Evolutionary conservation across 345 rosid species (phyloP).

Genomic region (Noccaea caerulescens): DNA sequence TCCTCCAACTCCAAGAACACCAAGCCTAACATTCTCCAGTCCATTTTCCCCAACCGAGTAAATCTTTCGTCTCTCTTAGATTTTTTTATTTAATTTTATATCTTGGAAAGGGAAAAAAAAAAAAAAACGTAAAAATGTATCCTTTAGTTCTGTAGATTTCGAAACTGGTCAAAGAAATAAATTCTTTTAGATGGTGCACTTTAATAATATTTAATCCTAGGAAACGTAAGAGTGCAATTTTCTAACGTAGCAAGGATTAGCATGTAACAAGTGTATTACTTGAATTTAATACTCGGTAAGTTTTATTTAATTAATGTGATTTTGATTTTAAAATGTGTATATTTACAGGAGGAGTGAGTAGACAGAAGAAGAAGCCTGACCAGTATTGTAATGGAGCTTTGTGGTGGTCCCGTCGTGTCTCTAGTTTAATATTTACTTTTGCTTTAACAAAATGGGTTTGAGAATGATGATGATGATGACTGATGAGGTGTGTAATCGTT

Average conservation of each 20-base stretch:
- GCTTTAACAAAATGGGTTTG: neutral
- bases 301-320: neutral
- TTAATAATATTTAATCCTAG: neutral
- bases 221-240: conserved; percentile 1
- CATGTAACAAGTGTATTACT: neutral
- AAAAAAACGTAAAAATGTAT: conserved; percentile 10
- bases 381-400: conserved; percentile 24
- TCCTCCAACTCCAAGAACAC: conserved; percentile 6
- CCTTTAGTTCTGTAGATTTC: neutral
- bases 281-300: too few species aligned
- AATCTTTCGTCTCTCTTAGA: neutral
- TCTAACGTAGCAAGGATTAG: neutral
- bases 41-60: conserved; percentile 37
- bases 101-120: neutral
- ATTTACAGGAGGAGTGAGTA: conserved; percentile 16
- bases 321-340: conserved; percentile 5
- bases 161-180: neutral
- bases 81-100: neutral
- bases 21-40: conserved; percentile 28
- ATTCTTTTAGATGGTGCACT: neutral
- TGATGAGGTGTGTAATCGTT: conserved; percentile 10
- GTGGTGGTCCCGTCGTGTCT: conserved; percentile 34
- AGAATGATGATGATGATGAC: conserved; percentile 17
- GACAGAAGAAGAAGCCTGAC: conserved; percentile 12
- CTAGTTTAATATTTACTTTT: conserved; percentile 28